Base-by-base conservation (phyloP, 2,329 filamentous ascomycete genomes). In the Cladosporium halotolerans region DNA sequence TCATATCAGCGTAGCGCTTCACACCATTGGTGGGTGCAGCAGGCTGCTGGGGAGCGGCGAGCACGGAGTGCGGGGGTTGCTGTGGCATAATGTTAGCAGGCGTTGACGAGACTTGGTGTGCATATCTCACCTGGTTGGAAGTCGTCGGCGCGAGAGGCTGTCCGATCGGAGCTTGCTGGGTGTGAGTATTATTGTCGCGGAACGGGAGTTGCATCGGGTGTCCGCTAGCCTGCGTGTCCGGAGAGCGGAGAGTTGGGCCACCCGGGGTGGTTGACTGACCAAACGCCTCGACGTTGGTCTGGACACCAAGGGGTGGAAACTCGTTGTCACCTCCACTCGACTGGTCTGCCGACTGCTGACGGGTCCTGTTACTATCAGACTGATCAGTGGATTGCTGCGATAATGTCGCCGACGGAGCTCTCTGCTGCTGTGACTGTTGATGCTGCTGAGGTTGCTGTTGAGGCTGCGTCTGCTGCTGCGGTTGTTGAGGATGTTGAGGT, bases 291-390 rank as follows among this genome's bases (percentile, higher is more conserved):
- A 72, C 71, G 44, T 74, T 71, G 16, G 71, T 67, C 52, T 76
- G 76, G 45, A 78, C 76, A 49, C 79, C 76, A 45, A 83, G 67
- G n/a, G 81, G 79, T 55, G 80, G 79, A 55, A 83, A 83, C 51
- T 83, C 80, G 13, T 83, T 79, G 45, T 80, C 79, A 58, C 76
- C 76, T 32, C 41, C 53, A 38, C 45, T 52, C 14, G 54, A 47
- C 18, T 57, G 59, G 18, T 65, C 60, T n/a, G 40, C 45, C 2
- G 60, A 54, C 16, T 57, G 51, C 50, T 61, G 62, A 38, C 61
- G 79, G 74, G 45, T 72, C 72, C 58, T 58, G 63, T 80, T 77
- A 33, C 75, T 77, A 38, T 80, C 80, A 60, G 78, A 81, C 36
- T 79, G 74, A 60, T 79, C 81, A 56, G 78, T 62, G 77, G 79